Evolutionary conservation across 306 rosid genomes (phyloP).

Genomic region (Prunus salicina): DNA sequence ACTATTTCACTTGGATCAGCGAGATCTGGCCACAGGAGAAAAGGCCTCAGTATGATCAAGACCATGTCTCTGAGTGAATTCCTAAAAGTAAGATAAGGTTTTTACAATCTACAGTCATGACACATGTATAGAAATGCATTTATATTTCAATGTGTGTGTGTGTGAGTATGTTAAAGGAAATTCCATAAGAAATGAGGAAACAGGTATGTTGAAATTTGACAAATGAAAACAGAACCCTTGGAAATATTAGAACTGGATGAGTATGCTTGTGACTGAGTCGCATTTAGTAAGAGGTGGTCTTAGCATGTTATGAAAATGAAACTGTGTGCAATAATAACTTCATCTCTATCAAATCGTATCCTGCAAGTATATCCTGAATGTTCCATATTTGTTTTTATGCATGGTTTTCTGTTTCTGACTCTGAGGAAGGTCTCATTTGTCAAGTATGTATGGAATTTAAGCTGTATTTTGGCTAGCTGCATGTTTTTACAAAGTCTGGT

Average conservation of each 20-base stretch:
- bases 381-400: too few species aligned
- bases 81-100: too few species aligned
- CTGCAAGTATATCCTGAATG: too few species aligned
- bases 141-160: neutral
- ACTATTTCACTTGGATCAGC: too few species aligned
- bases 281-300: neutral
- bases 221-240: neutral
- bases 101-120: too few species aligned
- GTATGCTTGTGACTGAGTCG: neutral
- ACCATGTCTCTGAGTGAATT: too few species aligned
- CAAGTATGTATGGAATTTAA: neutral
- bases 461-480: neutral
- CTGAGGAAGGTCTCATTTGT: conserved; percentile 5
- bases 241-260: neutral
- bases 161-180: neutral
- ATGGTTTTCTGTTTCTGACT: neutral
- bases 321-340: neutral
- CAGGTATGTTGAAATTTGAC: neutral
- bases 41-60: too few species aligned
- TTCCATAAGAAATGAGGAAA: neutral
- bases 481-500: neutral
- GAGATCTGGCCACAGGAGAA: too few species aligned
- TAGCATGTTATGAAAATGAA: neutral
- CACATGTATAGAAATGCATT: neutral
- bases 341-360: neutral